A percentile compares a stretch with the other conserved stretches of the same genome.
Evolutionary conservation across 2,329 filamentous ascomycete species (phyloP).

Genomic region (Mycosphaerella arachidis): DNA sequence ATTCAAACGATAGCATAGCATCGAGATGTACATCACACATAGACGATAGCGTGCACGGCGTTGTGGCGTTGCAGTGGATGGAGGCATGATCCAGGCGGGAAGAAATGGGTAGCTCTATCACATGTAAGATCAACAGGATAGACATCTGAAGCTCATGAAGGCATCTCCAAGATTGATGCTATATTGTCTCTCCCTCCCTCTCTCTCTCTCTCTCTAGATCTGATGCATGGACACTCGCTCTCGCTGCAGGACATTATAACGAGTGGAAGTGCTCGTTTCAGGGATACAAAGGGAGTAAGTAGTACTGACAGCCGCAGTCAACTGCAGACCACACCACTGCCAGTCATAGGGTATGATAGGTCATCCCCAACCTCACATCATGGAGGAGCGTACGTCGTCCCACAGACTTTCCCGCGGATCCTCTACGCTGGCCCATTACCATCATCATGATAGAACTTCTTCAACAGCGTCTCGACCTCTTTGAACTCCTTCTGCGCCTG

Average conservation of each 20-base stretch:
- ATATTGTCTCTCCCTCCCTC: background rate
- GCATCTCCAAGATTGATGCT: background rate
- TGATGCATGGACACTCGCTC: background rate
- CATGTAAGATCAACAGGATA: slow-evolving; percentile 1
- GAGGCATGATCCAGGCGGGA: background rate
- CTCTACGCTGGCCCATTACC: slow-evolving; percentile 2
- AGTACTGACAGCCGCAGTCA: background rate
- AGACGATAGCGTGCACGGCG: background rate
- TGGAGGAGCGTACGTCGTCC: background rate
- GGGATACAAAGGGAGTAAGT: background rate
- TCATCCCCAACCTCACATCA: background rate
- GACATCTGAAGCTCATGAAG: background rate
- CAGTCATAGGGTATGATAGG: background rate
- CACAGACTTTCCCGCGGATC: background rate
- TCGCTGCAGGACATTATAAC: background rate
- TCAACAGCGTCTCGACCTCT: slow-evolving; percentile 66
- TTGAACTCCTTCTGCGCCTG: slow-evolving; percentile 72
- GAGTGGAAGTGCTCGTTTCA: background rate
- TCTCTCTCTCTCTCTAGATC: background rate
- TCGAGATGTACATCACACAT: background rate
- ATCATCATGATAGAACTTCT: slow-evolving; percentile 57
- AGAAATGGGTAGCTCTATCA: background rate
- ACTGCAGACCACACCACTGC: background rate
- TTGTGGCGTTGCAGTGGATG: background rate
- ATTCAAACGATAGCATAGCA: slow-evolving; percentile 9